These are phyloP conservation scores for Oryza australiensis DNA, from an alignment of 176 grass and related monocot species.

Conservation along the genomic window DNA sequence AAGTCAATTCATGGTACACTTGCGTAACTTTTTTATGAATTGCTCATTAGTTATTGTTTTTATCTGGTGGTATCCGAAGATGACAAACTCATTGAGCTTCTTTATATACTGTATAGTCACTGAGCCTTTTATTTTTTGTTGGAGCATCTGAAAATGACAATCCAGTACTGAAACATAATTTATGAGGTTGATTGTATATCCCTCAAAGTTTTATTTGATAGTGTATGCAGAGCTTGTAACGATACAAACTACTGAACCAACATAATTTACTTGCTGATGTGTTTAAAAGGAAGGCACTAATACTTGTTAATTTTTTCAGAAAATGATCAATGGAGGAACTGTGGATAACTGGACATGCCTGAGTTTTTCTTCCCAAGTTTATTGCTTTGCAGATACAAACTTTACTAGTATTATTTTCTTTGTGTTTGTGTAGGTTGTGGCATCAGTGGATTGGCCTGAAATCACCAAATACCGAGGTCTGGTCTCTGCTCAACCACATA, in stretches of 20 bases:
- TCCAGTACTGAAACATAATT: no score
- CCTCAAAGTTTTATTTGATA: no score
- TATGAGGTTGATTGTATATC: no score
- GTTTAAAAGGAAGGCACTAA: not conserved
- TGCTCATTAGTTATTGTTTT: not conserved
- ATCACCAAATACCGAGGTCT: conserved; percentile 65
- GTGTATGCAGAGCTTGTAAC: no score
- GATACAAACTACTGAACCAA: no score
- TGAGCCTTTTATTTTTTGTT: not conserved
- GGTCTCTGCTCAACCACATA: conserved; percentile 58
- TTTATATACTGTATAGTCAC: not conserved
- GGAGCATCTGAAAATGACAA: not conserved
- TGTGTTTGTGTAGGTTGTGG: conserved; percentile 53
- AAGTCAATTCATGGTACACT: not conserved
- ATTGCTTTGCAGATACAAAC: not conserved
- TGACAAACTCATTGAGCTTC: not conserved
- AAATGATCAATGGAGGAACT: conserved; percentile 74
- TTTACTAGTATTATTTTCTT: not conserved
- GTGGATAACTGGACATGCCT: conserved; percentile 70
- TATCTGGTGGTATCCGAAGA: not conserved
- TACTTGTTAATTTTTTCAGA: conserved; percentile 36
- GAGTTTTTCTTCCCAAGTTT: conserved; percentile 15
- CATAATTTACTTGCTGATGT: no score
- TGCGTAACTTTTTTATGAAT: not conserved
- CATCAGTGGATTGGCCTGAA: conserved; percentile 74